A percentile compares a stretch with the other conserved stretches of the same genome.
Evolutionary conservation across 495 filamentous ascomycete genomes (phyloP).

Genomic region (Penicillium argentinense): DNA sequence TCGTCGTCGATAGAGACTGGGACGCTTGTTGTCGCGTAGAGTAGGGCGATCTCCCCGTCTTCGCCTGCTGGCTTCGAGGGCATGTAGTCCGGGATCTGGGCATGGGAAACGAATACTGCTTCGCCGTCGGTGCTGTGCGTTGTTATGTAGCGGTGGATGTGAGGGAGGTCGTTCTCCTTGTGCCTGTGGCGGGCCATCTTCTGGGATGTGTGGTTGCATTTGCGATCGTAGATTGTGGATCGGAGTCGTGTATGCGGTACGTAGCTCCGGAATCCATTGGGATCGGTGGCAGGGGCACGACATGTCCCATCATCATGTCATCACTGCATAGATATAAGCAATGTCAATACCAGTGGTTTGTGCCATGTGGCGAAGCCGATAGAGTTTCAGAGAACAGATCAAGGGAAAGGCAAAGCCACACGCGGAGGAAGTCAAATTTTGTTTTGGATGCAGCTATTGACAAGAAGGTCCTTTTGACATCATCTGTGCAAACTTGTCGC

Average conservation of each 20-base stretch:
- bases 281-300: too few species aligned
- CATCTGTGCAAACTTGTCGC: slow-evolving; percentile 14
- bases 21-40: slow-evolving; percentile 36
- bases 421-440: too few species aligned
- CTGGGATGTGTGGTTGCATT: background rate
- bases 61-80: slow-evolving; percentile 28
- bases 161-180: slow-evolving; percentile 29
- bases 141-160: slow-evolving; percentile 43
- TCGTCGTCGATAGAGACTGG: slow-evolving; percentile 34
- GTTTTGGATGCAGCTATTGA: too few species aligned
- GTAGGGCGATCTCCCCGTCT: slow-evolving; percentile 38
- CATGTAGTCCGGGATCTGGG: slow-evolving; percentile 34
- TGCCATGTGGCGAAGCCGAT: background rate
- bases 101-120: slow-evolving; percentile 39
- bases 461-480: background rate
- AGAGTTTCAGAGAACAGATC: too few species aligned
- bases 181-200: slow-evolving; percentile 15
- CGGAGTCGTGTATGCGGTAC: background rate
- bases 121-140: slow-evolving; percentile 39
- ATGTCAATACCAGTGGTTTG: slow-evolving; percentile 7
- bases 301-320: slow-evolving; percentile 24
- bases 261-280: too few species aligned
- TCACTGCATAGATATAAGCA: slow-evolving; percentile 12
- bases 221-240: background rate
- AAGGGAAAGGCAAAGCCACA: too few species aligned